Conservation (phyloP, 208 protist genomes). For the Leishmania major region DNA sequence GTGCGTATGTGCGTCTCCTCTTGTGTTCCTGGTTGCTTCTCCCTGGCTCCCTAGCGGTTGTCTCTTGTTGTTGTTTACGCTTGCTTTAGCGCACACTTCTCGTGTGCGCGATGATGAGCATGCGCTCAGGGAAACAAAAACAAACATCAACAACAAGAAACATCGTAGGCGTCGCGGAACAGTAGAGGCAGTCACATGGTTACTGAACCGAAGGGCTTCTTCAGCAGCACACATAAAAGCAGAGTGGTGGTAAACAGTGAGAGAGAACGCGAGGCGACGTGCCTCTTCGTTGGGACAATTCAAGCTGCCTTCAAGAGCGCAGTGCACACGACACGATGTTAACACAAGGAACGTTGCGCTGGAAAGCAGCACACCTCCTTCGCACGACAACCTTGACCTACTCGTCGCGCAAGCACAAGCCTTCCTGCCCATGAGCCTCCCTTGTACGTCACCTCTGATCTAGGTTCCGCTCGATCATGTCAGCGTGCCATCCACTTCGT, state of each 20-base stretch:
- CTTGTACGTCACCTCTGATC: neutral
- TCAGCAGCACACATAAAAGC: neutral
- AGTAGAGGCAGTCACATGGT: neutral
- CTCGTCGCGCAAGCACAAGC: neutral
- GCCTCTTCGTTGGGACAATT: neutral
- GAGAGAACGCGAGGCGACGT: neutral
- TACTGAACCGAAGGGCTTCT: neutral
- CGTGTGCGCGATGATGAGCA: neutral
- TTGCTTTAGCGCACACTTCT: neutral
- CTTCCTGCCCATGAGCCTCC: neutral
- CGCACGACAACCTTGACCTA: neutral
- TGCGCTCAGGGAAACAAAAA: neutral
- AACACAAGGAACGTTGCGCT: neutral
- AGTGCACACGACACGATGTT: neutral
- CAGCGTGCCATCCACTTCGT: neutral
- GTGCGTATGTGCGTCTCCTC: conserved; percentile 13
- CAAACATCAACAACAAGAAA: neutral
- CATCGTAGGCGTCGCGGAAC: neutral
- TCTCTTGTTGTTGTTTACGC: neutral
- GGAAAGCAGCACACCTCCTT: neutral
- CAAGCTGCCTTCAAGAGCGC: neutral
- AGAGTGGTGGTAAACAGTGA: neutral
- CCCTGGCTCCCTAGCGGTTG: neutral
- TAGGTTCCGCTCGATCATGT: neutral
- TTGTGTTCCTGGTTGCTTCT: neutral